Conservation (phyloP, 768 basidiomycete genomes). For the Boletus rufocinnamomeus region DNA sequence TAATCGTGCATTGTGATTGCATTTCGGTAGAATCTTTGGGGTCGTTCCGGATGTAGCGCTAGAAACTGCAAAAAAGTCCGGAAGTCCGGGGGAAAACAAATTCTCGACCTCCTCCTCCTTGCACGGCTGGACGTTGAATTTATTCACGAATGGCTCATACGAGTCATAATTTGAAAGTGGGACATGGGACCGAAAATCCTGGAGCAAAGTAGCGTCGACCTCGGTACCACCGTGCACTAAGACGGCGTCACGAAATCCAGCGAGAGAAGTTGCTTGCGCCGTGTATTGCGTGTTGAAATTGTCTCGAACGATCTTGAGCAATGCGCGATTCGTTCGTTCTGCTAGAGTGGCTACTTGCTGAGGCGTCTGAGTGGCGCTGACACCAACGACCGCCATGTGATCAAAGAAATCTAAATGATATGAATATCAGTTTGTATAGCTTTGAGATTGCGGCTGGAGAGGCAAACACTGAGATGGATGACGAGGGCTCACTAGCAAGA, state of each 20-base stretch:
- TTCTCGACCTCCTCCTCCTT: slow-evolving; percentile 21
- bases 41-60: slow-evolving; percentile 21
- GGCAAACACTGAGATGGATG: not conserved
- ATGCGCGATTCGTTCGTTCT: slow-evolving; percentile 1
- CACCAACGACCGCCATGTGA: not conserved
- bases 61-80: slow-evolving; percentile 9
- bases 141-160: slow-evolving; percentile 18
- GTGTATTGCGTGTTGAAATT: slow-evolving; percentile 15
- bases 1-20: slow-evolving; percentile 1
- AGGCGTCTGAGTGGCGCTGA: not conserved
- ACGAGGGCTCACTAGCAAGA: not conserved
- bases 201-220: slow-evolving; percentile 9
- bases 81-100: slow-evolving; percentile 25
- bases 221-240: not conserved
- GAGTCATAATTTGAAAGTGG: slow-evolving; percentile 15
- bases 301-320: slow-evolving; percentile 11
- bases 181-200: slow-evolving; percentile 10
- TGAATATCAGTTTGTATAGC: not conserved
- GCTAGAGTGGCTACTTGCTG: not conserved
- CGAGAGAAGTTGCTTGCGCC: slow-evolving; percentile 1
- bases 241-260: slow-evolving; percentile 13
- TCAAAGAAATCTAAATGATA: not conserved
- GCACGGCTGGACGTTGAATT: slow-evolving; percentile 19
- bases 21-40: slow-evolving; percentile 13
- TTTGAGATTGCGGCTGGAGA: not conserved